phyloP scores from a whole-genome alignment of 2,329 filamentous ascomycete genomes.

The Phialocephala sp. region DNA sequence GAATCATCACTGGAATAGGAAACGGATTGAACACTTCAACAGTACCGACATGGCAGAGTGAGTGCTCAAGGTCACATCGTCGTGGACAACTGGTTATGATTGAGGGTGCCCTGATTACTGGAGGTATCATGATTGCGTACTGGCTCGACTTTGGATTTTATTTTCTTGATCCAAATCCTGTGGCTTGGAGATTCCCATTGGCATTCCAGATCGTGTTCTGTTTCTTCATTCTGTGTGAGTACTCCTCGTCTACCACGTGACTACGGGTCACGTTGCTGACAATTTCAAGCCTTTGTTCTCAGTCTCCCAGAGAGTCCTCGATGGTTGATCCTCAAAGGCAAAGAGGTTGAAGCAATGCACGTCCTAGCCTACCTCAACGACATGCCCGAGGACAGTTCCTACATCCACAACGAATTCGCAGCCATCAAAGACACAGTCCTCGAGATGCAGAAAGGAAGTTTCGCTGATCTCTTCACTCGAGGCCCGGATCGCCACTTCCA shows the following conservation, averaged over 20 bases:
- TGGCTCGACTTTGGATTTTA: constrained; percentile 3
- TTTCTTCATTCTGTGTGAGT: not conserved
- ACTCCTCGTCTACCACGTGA: not conserved
- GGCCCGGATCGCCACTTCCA: constrained; percentile 3
- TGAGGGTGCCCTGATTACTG: not conserved
- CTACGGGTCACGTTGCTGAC: not conserved
- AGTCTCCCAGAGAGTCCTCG: not conserved
- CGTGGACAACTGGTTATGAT: constrained; percentile 3
- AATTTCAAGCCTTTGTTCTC: not conserved
- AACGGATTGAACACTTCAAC: not conserved
- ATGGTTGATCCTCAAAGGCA: constrained; percentile 1
- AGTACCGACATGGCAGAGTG: constrained; percentile 3
- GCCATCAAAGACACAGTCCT: not conserved
- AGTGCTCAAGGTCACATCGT: not conserved
- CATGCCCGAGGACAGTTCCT: not conserved
- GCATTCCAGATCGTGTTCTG: constrained; percentile 3
- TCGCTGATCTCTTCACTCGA: not conserved
- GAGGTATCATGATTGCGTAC: not conserved
- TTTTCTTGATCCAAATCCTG: constrained; percentile 2
- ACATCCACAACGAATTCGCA: not conserved
- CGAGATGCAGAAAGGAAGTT: not conserved
- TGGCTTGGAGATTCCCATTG: not conserved
- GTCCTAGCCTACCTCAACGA: not conserved
- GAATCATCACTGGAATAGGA: constrained; percentile 2
- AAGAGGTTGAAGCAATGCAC: not conserved